These are phyloP conservation scores for Tirmania nivea DNA, from an alignment of 495 filamentous ascomycete species.

Conservation along the genomic window DNA sequence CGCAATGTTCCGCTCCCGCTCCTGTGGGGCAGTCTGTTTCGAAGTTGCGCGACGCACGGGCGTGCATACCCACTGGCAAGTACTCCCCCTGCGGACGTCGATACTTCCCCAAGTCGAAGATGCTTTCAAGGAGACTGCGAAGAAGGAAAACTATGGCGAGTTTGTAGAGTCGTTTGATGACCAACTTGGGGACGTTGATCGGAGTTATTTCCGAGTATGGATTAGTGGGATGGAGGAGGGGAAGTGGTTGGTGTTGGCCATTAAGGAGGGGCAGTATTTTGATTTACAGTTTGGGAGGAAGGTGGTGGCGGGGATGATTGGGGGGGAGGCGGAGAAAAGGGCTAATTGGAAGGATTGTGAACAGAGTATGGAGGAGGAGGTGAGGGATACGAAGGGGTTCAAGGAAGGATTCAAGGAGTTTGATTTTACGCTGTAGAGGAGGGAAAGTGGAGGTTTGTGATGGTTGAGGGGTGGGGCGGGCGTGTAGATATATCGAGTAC, in stretches of 20 bases:
- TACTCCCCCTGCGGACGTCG: constrained; percentile 49
- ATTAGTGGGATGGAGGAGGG: constrained; percentile 36
- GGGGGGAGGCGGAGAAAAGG: constrained; percentile 21
- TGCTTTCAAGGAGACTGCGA: constrained; percentile 2
- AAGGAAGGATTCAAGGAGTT: constrained; percentile 66
- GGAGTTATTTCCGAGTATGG: constrained; percentile 72
- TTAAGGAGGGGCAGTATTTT: constrained; percentile 30
- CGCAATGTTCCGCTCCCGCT: constrained; percentile 37
- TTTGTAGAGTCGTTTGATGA: constrained; percentile 21
- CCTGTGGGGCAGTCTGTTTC: constrained; percentile 67
- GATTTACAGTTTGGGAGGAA: constrained; percentile 44
- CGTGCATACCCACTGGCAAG: constrained; percentile 88
- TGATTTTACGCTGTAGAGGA: constrained; percentile 39
- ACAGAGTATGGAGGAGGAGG: constrained; percentile 58
- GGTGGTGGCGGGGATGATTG: constrained; percentile 59
- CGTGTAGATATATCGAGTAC: too few relatives aligned
- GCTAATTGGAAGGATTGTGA: constrained; percentile 63
- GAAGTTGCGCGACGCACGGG: constrained; percentile 60
- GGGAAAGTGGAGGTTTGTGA: not conserved
- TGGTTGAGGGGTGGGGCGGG: not conserved
- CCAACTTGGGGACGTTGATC: constrained; percentile 27
- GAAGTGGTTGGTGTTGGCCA: constrained; percentile 24
- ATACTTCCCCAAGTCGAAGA: constrained; percentile 26
- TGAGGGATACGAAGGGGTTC: constrained; percentile 54
- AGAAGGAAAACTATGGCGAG: not conserved